Evolutionary conservation across 768 basidiomycete genomes (phyloP).

Genomic region (Mycena epipterygia): DNA sequence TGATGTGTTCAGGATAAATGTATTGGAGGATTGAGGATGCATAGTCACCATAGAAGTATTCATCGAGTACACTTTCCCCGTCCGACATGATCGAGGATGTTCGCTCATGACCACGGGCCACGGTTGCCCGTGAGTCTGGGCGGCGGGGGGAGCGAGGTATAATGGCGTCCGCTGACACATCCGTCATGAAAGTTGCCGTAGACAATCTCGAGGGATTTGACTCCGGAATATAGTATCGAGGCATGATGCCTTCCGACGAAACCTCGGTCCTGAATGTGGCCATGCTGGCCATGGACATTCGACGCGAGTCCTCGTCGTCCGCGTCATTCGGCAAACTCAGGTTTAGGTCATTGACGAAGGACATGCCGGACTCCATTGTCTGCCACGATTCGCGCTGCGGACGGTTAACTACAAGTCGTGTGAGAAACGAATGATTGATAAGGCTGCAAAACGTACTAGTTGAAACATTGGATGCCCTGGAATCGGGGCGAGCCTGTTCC

Average conservation of each 20-base stretch:
- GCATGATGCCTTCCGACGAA: slow-evolving; percentile 72
- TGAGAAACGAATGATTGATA: not conserved
- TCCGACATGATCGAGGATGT: slow-evolving; percentile 22
- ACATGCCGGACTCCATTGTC: slow-evolving; percentile 53
- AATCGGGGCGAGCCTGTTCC: slow-evolving; percentile 28
- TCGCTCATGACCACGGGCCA: not conserved
- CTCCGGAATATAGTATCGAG: slow-evolving; percentile 45
- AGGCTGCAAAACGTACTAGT: slow-evolving; percentile 21
- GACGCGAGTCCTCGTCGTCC: slow-evolving; percentile 45
- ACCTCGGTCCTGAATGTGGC: slow-evolving; percentile 69
- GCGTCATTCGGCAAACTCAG: slow-evolving; percentile 51
- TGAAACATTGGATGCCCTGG: slow-evolving; percentile 29
- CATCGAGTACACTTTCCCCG: slow-evolving; percentile 52
- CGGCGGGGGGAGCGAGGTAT: slow-evolving; percentile 40
- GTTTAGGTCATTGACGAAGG: slow-evolving; percentile 57
- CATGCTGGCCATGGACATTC: slow-evolving; percentile 66
- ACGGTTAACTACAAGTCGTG: slow-evolving; percentile 37
- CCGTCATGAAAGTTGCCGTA: slow-evolving; percentile 45
- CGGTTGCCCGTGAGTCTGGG: slow-evolving; percentile 22
- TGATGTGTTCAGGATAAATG: slow-evolving; percentile 3
- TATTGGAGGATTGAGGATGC: not conserved
- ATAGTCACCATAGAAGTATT: slow-evolving; percentile 51
- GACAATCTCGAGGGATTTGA: slow-evolving; percentile 31
- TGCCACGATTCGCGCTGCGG: slow-evolving; percentile 62
- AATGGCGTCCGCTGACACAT: slow-evolving; percentile 55